These are phyloP conservation scores for Chlamydomonas incerta DNA, from an alignment of 139 green algal genomes.

Conservation along the genomic window DNA sequence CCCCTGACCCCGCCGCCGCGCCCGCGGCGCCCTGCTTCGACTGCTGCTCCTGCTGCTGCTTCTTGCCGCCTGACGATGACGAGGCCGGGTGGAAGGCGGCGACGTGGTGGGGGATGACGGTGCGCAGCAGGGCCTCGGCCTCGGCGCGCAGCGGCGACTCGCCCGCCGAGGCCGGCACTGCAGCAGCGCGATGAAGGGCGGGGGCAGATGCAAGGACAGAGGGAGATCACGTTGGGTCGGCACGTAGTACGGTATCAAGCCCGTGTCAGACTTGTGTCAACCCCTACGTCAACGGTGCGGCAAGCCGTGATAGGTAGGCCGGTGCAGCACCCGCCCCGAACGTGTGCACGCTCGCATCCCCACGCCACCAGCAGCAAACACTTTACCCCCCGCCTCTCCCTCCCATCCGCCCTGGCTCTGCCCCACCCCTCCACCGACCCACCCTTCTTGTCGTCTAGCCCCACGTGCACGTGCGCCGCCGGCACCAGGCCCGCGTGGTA, in stretches of 20 bases:
- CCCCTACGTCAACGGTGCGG: too few species aligned
- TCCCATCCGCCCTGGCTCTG: neutral
- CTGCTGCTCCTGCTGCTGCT: neutral
- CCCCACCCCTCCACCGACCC: neutral
- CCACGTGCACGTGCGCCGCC: slow-evolving; percentile 43
- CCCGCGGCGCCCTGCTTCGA: neutral
- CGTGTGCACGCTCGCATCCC: too few species aligned
- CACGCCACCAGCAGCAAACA: too few species aligned
- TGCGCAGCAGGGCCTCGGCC: neutral
- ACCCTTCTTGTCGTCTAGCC: slow-evolving; percentile 46
- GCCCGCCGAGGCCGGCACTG: neutral
- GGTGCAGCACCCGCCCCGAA: too few species aligned
- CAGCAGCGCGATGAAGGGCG: too few species aligned
- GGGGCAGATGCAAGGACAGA: too few species aligned
- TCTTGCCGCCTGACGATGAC: too few species aligned
- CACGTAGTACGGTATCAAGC: too few species aligned
- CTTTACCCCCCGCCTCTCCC: neutral
- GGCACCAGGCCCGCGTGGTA: slow-evolving; percentile 38
- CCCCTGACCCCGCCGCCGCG: too few species aligned
- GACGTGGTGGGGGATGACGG: neutral
- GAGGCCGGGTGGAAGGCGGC: neutral
- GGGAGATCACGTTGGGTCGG: too few species aligned
- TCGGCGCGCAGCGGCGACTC: neutral
- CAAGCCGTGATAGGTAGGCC: too few species aligned
- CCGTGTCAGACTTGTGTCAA: too few species aligned